Evolutionary conservation across 441 rosid species (phyloP).

Genomic region (Aquilaria agallochum): DNA sequence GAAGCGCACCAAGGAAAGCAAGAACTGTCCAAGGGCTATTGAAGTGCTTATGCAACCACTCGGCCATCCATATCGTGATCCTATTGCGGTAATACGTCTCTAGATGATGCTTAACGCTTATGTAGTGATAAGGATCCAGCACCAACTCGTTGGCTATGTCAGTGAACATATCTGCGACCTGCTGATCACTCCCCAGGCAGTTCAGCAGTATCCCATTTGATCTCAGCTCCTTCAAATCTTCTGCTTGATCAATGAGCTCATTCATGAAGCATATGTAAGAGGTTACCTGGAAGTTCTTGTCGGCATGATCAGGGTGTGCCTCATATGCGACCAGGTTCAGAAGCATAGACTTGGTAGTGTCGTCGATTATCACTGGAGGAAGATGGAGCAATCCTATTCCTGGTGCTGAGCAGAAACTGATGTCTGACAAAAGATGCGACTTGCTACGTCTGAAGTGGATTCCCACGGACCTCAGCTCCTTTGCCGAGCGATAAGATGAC

Average conservation of each 20-base stretch:
- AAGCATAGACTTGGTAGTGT: constrained; percentile 19
- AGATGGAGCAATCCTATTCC: constrained; percentile 11
- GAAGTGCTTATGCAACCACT: constrained; percentile 12
- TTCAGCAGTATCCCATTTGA: constrained; percentile 4
- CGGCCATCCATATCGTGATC: constrained; percentile 1
- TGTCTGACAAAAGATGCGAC: constrained; percentile 8
- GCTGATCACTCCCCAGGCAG: constrained; percentile 17
- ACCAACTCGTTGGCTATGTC: constrained; percentile 16
- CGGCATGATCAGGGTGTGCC: constrained; percentile 5
- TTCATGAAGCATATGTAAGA: constrained; percentile 25
- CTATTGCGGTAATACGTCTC: constrained; percentile 5
- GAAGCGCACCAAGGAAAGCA: constrained; percentile 19
- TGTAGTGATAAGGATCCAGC: neutral
- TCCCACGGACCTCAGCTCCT: constrained; percentile 15
- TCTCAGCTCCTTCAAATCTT: constrained; percentile 19
- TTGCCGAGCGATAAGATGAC: constrained; percentile 12
- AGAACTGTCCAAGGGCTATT: constrained; percentile 20
- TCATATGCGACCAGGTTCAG: constrained; percentile 28
- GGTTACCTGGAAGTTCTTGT: constrained; percentile 6
- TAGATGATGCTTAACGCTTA: neutral
- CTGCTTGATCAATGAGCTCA: constrained; percentile 18
- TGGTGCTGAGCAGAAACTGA: neutral
- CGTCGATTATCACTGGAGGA: constrained; percentile 13
- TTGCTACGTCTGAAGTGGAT: constrained; percentile 4
- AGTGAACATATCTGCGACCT: constrained; percentile 24